Evolutionary conservation across 1,284 basidiomycete species (phyloP), one percentile per base, ranked within the genome.

Genomic region (Phaffia rhodozyma): DNA sequence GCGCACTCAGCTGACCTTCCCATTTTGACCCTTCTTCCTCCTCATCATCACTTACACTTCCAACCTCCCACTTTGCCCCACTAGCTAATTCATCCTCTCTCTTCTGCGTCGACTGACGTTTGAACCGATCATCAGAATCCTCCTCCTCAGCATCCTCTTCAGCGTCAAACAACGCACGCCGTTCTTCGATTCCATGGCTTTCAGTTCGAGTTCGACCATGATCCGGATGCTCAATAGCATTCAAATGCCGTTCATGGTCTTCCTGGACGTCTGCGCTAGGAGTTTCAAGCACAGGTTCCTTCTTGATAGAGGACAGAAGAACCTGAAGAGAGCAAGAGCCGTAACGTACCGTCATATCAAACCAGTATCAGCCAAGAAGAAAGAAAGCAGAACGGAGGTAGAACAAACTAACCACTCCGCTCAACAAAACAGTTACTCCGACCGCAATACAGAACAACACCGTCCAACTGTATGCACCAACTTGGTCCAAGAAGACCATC

Each of bases 381-480:
- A 20, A 18, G 29, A 32, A 9, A 7, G 9, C 18, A 29, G 18
- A 29, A 34, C 38, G n/a, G 54, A 55, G 29, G 18, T 23, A n/a
- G 54, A 55, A 32, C 1, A 55, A 32, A n/a, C 38, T 7, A 27
- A 92, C 86, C 51, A 96, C 91, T 4, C 91, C 91, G 0, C 81
- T 83, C 55, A 96, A 86, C 63, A 96, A 84, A 54, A 93, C 80
- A 49, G 83, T 75, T 68, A 96, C 91, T 1, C 89, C 90, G 54
- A 85, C 74, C 72, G 89, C 91, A 67, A 93, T 89, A 58, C 89
- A 80, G 76, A 91, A 86, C 25, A 93, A 82, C 0, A 86, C 84
- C 89, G 90, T 92, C 21, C 85, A 80, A 64, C 86, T 79, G 74
- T 92, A 96, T 23, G 88, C 82, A 66, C 83, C 84, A 0, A 89